Evolutionary conservation across 176 grass and related monocot genomes (phyloP), one percentile per base, ranked within the genome.

Genomic region (Aegilops sharonensis): DNA sequence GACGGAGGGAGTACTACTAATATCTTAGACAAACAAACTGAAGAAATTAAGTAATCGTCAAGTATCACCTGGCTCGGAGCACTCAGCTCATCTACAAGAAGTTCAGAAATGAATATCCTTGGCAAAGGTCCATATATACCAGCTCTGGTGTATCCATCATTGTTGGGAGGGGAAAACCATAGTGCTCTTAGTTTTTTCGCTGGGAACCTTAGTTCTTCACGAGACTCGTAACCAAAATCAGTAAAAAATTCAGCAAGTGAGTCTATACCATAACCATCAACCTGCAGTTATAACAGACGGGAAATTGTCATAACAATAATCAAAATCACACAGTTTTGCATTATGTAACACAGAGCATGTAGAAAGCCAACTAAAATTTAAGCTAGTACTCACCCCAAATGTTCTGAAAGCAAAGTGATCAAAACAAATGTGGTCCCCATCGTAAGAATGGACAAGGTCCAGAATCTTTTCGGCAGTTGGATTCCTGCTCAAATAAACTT

Each of bases 101-200:
- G 94, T 91, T 94, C 96, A 1, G 96, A 98, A 89, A 98, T 95
- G 80, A 98, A 98, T 91, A 98, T 88, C 63, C 96, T 95, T 77
- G 96, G 93, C 70, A 98, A 85, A 83, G 93, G 90, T 67, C 93
- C 96, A 83, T 92, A 50, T 27, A 85, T 52, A 78, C 96, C 96
- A 83, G 84, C 91, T 86, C 93, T 83, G 48, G 43, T 68, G 66
- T 89, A 78, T 30, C 23, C 87, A 80, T 24, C 90, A 84, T 74
- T 85, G 30, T 83, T 77, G 39, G 96, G 96, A 73, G 93, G 93
- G 27, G 94, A 87, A 91, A 98, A 98, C 96, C 96, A 98, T 65
- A 98, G 39, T 72, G 96, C 96, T 87, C 90, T 98, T 21, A 98
- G 80, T 62, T 92, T 98, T 85, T 95, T 98, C 36, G 88, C 92